A percentile compares a stretch with the other conserved stretches of the same genome.
These are phyloP conservation scores for Jaenimonas drosophilae DNA, from an alignment of 208 protist genomes.

Conservation along the genomic window DNA sequence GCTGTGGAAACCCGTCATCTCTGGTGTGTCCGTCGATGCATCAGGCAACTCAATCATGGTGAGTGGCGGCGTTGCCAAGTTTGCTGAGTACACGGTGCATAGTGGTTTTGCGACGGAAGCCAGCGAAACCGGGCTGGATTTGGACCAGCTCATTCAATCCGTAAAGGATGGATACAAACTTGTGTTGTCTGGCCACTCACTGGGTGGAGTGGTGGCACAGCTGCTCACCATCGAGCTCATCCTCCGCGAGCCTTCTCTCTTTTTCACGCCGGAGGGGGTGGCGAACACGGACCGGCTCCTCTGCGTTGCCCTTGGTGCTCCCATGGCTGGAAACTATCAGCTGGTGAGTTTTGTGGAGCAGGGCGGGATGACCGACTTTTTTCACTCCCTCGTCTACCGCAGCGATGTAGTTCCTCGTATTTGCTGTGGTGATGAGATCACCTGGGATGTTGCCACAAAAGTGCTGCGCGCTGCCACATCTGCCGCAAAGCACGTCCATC, in stretches of 20 bases:
- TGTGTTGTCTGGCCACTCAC: slow-evolving; percentile 71
- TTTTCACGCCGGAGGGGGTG: slow-evolving; percentile 8
- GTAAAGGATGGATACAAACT: slow-evolving; percentile 46
- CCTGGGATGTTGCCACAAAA: slow-evolving; percentile 20
- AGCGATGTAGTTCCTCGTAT: slow-evolving; percentile 65
- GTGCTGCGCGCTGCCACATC: slow-evolving; percentile 9
- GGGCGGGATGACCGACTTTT: slow-evolving; percentile 38
- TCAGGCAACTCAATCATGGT: slow-evolving; percentile 1
- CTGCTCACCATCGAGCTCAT: slow-evolving; percentile 47
- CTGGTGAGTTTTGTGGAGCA: slow-evolving; percentile 34
- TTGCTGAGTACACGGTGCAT: slow-evolving; percentile 54
- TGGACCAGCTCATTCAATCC: slow-evolving; percentile 40
- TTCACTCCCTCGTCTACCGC: slow-evolving; percentile 68
- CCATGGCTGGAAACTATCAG: slow-evolving; percentile 60
- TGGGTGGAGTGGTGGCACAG: slow-evolving; percentile 62
- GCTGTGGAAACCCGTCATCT: slow-evolving; percentile 27
- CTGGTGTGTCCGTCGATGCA: slow-evolving; percentile 10
- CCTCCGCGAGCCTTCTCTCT: slow-evolving; percentile 7
- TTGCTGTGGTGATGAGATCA: slow-evolving; percentile 40
- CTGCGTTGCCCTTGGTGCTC: slow-evolving; percentile 60
- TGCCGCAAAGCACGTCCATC: slow-evolving; percentile 16
- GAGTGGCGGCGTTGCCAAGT: slow-evolving; percentile 27
- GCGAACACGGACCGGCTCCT: slow-evolving; percentile 17
- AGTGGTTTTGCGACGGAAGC: slow-evolving; percentile 55
- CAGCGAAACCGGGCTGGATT: slow-evolving; percentile 22